Evolutionary conservation across 169 alveolate species (phyloP).

Genomic region (Plasmodium adleri): DNA sequence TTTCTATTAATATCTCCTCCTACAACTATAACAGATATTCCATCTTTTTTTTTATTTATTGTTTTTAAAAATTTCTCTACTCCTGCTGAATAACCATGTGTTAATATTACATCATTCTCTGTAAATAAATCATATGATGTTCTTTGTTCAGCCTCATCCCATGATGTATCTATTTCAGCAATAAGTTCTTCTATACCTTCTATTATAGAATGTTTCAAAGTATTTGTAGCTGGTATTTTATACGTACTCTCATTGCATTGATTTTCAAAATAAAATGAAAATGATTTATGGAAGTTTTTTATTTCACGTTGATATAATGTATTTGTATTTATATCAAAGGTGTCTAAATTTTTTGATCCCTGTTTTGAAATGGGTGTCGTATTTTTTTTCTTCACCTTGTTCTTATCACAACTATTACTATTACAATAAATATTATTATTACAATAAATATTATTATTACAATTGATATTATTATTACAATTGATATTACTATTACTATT

Average conservation of each 20-base stretch:
- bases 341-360: too few species aligned
- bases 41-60: conserved; percentile 72
- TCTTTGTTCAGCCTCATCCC: conserved; percentile 77
- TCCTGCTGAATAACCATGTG: conserved; percentile 65
- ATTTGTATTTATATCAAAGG: not conserved
- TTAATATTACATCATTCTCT: conserved; percentile 76
- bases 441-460: conserved; percentile 26
- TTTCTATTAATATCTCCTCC: conserved; percentile 74
- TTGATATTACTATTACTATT: not conserved
- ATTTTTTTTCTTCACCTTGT: too few species aligned
- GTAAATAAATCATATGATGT: conserved; percentile 68
- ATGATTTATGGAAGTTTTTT: conserved; percentile 45
- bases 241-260: conserved; percentile 34
- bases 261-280: conserved; percentile 65
- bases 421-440: conserved; percentile 4
- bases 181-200: conserved; percentile 67
- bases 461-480: conserved; percentile 18
- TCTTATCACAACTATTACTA: too few species aligned
- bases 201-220: conserved; percentile 69
- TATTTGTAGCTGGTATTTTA: conserved; percentile 69
- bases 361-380: too few species aligned
- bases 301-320: conserved; percentile 58
- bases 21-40: conserved; percentile 71
- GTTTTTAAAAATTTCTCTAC: conserved; percentile 68
- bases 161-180: conserved; percentile 65